phyloP scores from a whole-genome alignment of 345 rosid genomes.

The Acer campestre region DNA sequence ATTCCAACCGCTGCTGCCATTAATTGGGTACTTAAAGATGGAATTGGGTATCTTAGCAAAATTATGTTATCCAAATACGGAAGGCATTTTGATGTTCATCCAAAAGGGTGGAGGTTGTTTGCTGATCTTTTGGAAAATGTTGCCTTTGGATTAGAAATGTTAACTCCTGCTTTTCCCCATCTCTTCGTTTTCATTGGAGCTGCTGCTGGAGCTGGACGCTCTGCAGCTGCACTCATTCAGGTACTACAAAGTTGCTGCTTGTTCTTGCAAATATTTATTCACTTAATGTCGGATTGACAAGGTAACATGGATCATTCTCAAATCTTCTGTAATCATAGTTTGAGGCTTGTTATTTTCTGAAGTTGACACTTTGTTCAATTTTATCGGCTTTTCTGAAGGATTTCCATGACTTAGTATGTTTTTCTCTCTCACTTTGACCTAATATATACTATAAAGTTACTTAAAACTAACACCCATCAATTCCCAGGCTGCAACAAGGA shows the following conservation, averaged over 20 bases:
- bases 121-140: slow-evolving; percentile 95
- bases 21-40: slow-evolving; percentile 97
- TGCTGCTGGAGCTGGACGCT: slow-evolving; percentile 89
- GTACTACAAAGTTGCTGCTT: slow-evolving; percentile 23
- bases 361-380: background rate
- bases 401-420: background rate
- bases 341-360: background rate
- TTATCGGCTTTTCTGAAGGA: slow-evolving; percentile 2
- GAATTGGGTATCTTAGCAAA: slow-evolving; percentile 93
- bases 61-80: slow-evolving; percentile 88
- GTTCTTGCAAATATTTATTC: background rate
- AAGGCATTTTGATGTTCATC: slow-evolving; percentile 94
- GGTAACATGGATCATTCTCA: background rate
- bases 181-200: slow-evolving; percentile 81
- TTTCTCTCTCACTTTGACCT: slow-evolving; percentile 6
- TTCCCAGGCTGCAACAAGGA: slow-evolving; percentile 85
- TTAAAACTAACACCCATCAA: slow-evolving; percentile 22
- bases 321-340: background rate
- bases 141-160: slow-evolving; percentile 92
- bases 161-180: slow-evolving; percentile 90
- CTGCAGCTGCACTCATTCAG: slow-evolving; percentile 96
- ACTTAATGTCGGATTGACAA: too few species aligned
- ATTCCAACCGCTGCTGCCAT: slow-evolving; percentile 97
- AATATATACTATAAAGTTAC: slow-evolving; percentile 14
- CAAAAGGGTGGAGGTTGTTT: slow-evolving; percentile 94